Conservation (phyloP, 768 basidiomycete species). For the Suillus cothurnatus region DNA sequence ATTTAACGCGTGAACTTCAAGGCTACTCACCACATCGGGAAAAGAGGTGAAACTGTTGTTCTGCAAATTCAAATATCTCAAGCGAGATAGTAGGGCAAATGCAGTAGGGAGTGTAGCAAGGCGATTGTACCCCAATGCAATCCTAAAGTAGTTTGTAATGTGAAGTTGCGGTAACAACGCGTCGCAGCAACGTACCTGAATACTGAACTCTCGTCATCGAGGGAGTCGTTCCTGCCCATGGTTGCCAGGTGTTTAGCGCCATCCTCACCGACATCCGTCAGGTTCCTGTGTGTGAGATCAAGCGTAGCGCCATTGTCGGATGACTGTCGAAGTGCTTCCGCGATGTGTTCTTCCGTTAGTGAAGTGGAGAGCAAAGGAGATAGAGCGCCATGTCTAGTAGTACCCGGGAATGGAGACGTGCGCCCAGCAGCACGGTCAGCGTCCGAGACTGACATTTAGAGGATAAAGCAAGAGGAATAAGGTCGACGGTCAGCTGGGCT, state of each 20-base stretch:
- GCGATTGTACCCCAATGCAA: slow-evolving; percentile 86
- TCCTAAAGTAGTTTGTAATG: slow-evolving; percentile 44
- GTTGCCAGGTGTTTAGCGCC: slow-evolving; percentile 79
- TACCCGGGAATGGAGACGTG: slow-evolving; percentile 30
- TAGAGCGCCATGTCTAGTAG: slow-evolving; percentile 27
- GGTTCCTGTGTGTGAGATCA: slow-evolving; percentile 76
- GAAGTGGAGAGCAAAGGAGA: slow-evolving; percentile 40
- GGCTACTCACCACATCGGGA: slow-evolving; percentile 77
- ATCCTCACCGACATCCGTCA: slow-evolving; percentile 74
- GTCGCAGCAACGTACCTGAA: slow-evolving; percentile 52
- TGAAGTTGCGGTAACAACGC: slow-evolving; percentile 13
- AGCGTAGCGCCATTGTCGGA: slow-evolving; percentile 82
- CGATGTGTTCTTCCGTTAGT: slow-evolving; percentile 58
- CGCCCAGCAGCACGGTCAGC: slow-evolving; percentile 30
- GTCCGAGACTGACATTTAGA: slow-evolving; percentile 33
- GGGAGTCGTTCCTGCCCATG: slow-evolving; percentile 48
- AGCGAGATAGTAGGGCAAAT: slow-evolving; percentile 68
- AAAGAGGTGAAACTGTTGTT: slow-evolving; percentile 81
- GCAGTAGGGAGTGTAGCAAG: slow-evolving; percentile 75
- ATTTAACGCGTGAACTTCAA: slow-evolving; percentile 12
- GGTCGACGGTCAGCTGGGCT: slow-evolving; percentile 15
- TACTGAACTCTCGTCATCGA: slow-evolving; percentile 53
- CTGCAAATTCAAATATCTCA: slow-evolving; percentile 87
- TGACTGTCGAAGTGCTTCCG: slow-evolving; percentile 65
- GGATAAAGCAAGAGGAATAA: slow-evolving; percentile 3